Conservation (phyloP, 306 rosid species). For the Cicer yamashitae region DNA sequence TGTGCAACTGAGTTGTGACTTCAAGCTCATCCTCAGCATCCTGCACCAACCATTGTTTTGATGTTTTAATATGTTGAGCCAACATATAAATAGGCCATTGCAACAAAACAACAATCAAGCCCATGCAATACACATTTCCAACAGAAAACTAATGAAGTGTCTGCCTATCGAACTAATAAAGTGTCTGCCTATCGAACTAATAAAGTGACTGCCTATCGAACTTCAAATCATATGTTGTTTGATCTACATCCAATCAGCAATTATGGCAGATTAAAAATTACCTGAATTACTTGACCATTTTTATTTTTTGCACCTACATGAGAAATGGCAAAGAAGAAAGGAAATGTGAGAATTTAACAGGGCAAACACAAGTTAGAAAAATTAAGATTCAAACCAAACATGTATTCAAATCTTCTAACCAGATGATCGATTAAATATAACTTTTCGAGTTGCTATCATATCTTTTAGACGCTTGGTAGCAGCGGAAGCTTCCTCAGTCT, state of each 20-base stretch:
- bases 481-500: conserved; percentile 78
- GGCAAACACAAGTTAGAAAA: conserved; percentile 14
- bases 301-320: conserved; percentile 67
- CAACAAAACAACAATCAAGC: conserved; percentile 31
- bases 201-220: not conserved
- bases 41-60: conserved; percentile 58
- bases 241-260: conserved; percentile 23
- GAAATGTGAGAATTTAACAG: conserved; percentile 14
- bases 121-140: conserved; percentile 34
- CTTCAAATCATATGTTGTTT: not conserved
- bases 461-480: conserved; percentile 71
- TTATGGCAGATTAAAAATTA: conserved; percentile 48
- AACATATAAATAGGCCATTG: conserved; percentile 22
- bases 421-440: conserved; percentile 51
- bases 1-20: conserved; percentile 61
- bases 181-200: not conserved
- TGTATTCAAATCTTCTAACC: conserved; percentile 52
- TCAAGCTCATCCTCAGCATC: conserved; percentile 67
- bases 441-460: conserved; percentile 73
- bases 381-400: conserved; percentile 26
- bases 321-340: conserved; percentile 24
- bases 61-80: conserved; percentile 21
- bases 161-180: not conserved
- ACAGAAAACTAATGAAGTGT: not conserved
- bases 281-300: conserved; percentile 60